Evolutionary conservation across 2,329 filamentous ascomycete genomes (phyloP).

Genomic region (Pyrenophora seminiperda): DNA sequence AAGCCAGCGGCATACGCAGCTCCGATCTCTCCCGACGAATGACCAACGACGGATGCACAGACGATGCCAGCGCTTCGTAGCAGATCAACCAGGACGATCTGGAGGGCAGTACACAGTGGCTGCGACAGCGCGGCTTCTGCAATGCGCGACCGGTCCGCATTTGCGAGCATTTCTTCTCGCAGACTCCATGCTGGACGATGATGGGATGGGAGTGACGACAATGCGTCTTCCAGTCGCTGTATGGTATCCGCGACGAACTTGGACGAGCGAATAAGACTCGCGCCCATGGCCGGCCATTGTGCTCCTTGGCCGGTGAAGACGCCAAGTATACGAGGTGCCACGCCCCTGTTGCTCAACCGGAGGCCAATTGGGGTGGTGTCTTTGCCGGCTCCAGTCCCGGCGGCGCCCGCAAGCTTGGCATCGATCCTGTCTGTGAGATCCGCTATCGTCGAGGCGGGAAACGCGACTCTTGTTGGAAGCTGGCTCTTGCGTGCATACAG

Average conservation of each 20-base stretch:
- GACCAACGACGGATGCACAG: constrained; percentile 47
- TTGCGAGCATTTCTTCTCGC: constrained; percentile 6
- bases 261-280: constrained; percentile 5
- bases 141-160: constrained; percentile 4
- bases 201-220: neutral
- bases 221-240: too few relatives aligned
- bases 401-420: neutral
- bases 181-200: neutral
- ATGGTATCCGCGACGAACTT: too few relatives aligned
- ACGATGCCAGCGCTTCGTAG: constrained; percentile 31
- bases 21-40: constrained; percentile 51
- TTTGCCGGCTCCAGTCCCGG: constrained; percentile 1
- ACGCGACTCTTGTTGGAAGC: too few relatives aligned
- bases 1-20: constrained; percentile 44
- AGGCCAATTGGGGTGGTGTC: too few relatives aligned
- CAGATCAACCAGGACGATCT: constrained; percentile 40
- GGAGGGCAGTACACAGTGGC: constrained; percentile 45
- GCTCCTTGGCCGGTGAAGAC: constrained; percentile 1
- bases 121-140: constrained; percentile 32
- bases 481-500: too few relatives aligned
- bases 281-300: neutral
- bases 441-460: too few relatives aligned
- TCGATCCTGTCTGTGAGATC: too few relatives aligned
- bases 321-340: neutral
- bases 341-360: too few relatives aligned